Evolutionary conservation across 805 yeast species (phyloP).

Genomic region (Ogataea nonfermentans): DNA sequence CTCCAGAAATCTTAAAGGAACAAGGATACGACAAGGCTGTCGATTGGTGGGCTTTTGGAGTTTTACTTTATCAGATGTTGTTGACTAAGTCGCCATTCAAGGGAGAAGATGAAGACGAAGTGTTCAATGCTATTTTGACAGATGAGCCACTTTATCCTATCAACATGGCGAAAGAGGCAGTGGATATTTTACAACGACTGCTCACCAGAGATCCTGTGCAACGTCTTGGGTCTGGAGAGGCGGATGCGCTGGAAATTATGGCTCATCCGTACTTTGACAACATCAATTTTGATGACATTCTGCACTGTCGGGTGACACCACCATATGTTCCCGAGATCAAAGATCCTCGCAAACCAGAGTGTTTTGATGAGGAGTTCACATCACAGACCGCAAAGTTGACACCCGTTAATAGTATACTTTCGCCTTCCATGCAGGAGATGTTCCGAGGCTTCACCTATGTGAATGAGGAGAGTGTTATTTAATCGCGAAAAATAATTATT

Average conservation of each 20-base stretch:
- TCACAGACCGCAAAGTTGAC: conserved; percentile 92
- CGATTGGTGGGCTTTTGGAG: conserved; percentile 99
- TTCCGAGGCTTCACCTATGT: conserved; percentile 95
- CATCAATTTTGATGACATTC: conserved; percentile 84
- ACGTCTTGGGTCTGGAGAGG: conserved; percentile 83
- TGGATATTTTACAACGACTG: conserved; percentile 86
- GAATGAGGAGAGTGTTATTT: conserved; percentile 47
- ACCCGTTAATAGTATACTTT: conserved; percentile 85
- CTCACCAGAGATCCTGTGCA: conserved; percentile 82
- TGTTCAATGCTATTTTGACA: conserved; percentile 91
- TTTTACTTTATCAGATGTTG: conserved; percentile 91
- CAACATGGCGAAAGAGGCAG: conserved; percentile 96
- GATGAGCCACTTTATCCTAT: conserved; percentile 97
- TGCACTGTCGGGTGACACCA: conserved; percentile 68
- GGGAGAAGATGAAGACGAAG: conserved; percentile 86
- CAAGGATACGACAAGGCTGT: conserved; percentile 92
- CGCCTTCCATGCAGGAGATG: conserved; percentile 89
- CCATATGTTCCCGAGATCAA: conserved; percentile 88
- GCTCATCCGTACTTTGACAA: conserved; percentile 91
- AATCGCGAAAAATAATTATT: conserved; percentile 7
- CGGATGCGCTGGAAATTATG: conserved; percentile 93
- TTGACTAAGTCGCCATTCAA: conserved; percentile 95
- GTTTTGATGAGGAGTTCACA: conserved; percentile 93
- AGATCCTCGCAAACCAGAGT: conserved; percentile 86
- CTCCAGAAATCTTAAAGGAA: conserved; percentile 94